These are phyloP conservation scores for Aspergillus pseudotamarii DNA, from an alignment of 2,329 filamentous ascomycete genomes.

Conservation along the genomic window DNA sequence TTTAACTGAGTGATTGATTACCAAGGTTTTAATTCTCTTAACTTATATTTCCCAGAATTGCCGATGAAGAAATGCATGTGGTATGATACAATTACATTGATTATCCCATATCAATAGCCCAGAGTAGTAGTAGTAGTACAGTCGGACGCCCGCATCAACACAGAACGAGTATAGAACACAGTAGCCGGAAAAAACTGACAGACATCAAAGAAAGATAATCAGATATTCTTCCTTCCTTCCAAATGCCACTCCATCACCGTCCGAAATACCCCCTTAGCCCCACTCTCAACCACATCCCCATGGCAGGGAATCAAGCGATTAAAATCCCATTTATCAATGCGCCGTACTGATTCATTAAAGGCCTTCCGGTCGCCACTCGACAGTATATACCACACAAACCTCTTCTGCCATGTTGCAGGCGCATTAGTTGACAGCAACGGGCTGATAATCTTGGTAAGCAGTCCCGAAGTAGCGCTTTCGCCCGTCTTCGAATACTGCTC, in stretches of 20 bases:
- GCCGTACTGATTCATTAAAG: slow-evolving; percentile 69
- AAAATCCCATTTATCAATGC: slow-evolving; percentile 82
- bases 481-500: slow-evolving; percentile 76
- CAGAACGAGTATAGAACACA: neutral
- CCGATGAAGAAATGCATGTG: neutral
- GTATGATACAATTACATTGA: neutral
- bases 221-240: slow-evolving; percentile 35
- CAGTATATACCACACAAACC: slow-evolving; percentile 78
- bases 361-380: slow-evolving; percentile 64
- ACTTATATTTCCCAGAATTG: neutral
- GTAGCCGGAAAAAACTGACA: neutral
- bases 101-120: neutral
- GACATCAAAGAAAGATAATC: neutral
- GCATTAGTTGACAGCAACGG: slow-evolving; percentile 61
- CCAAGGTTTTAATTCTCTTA: neutral
- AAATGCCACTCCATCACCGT: slow-evolving; percentile 86
- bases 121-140: neutral
- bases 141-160: neutral
- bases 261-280: slow-evolving; percentile 73
- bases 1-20: neutral
- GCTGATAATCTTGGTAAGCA: slow-evolving; percentile 61
- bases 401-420: slow-evolving; percentile 71
- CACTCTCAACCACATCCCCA: slow-evolving; percentile 79
- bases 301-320: slow-evolving; percentile 86
- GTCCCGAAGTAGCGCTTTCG: slow-evolving; percentile 57